Evolutionary conservation across 257 asterid species (phyloP).

Genomic region (Catharanthus roseus): DNA sequence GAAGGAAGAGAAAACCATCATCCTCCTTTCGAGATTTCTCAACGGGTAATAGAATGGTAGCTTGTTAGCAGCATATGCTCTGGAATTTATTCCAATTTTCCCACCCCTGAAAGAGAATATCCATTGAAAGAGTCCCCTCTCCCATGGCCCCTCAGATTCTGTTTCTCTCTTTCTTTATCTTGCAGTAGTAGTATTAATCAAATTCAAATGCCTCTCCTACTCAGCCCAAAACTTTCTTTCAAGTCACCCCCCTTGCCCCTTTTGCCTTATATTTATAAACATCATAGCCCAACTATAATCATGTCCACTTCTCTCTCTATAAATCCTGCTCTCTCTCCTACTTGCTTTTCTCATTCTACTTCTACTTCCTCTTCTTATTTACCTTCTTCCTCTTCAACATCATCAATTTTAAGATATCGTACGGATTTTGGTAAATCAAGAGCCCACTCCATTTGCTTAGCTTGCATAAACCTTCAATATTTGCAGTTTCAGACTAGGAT

Average conservation of each 20-base stretch:
- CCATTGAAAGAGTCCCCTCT: conserved; percentile 22
- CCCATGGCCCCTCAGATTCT: conserved; percentile 11
- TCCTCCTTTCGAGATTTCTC: conserved; percentile 1
- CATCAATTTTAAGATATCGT: not conserved
- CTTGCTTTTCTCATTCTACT: conserved; percentile 23
- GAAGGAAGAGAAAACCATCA: not conserved
- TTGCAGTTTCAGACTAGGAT: conserved; percentile 9
- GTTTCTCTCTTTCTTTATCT: not conserved
- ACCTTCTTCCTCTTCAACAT: conserved; percentile 15
- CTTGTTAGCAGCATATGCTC: conserved; percentile 43
- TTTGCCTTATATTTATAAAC: conserved; percentile 18
- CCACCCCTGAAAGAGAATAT: conserved; percentile 29
- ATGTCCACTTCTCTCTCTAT: conserved; percentile 48
- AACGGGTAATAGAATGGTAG: not conserved
- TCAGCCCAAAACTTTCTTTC: conserved; percentile 5
- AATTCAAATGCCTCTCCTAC: not conserved
- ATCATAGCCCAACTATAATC: conserved; percentile 16
- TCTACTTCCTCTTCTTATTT: conserved; percentile 18
- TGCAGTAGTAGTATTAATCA: not conserved
- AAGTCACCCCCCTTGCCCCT: conserved; percentile 2
- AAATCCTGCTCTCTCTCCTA: conserved; percentile 39
- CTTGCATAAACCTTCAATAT: conserved; percentile 27
- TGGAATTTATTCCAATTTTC: conserved; percentile 23
- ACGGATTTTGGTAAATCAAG: conserved; percentile 18
- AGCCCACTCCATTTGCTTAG: conserved; percentile 32